These are phyloP conservation scores for Saksenaea oblongispora DNA, from an alignment of 371 early-diverging fungal species.

Conservation along the genomic window DNA sequence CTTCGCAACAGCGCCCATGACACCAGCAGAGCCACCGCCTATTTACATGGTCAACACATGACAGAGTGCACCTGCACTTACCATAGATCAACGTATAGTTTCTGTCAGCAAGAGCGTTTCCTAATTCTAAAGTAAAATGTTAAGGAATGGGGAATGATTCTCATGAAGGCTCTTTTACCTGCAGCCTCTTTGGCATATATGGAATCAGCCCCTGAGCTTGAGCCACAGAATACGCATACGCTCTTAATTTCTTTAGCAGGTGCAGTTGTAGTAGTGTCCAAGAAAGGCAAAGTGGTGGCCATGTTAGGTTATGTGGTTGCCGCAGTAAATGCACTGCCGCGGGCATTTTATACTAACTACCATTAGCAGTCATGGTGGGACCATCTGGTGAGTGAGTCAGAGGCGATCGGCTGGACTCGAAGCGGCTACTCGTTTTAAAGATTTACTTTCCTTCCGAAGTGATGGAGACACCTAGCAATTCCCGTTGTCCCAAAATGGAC, in stretches of 20 bases:
- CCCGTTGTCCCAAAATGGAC: no score
- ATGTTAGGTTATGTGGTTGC: neutral
- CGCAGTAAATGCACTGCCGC: neutral
- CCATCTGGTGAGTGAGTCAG: no score
- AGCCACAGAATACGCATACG: slow-evolving; percentile 83
- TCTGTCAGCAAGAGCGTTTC: slow-evolving; percentile 58
- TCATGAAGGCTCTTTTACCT: slow-evolving; percentile 28
- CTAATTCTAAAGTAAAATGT: slow-evolving; percentile 52
- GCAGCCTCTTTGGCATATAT: slow-evolving; percentile 56
- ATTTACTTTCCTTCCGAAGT: no score
- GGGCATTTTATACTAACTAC: neutral
- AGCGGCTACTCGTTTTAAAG: no score
- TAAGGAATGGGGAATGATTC: neutral
- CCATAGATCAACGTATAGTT: slow-evolving; percentile 80
- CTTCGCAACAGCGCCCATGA: slow-evolving; percentile 83
- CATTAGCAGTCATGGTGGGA: no score
- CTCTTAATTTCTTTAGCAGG: slow-evolving; percentile 32
- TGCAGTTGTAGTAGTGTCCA: slow-evolving; percentile 4
- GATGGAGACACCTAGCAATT: no score
- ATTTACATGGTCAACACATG: neutral
- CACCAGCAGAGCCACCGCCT: slow-evolving; percentile 78
- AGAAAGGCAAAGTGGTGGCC: slow-evolving; percentile 13
- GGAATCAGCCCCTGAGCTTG: slow-evolving; percentile 54
- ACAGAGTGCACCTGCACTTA: slow-evolving; percentile 15
- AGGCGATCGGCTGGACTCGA: no score